Evolutionary conservation across 148 eudicot species (phyloP), one percentile per base, ranked within the genome.

Genomic region (Beta vulgaris): DNA sequence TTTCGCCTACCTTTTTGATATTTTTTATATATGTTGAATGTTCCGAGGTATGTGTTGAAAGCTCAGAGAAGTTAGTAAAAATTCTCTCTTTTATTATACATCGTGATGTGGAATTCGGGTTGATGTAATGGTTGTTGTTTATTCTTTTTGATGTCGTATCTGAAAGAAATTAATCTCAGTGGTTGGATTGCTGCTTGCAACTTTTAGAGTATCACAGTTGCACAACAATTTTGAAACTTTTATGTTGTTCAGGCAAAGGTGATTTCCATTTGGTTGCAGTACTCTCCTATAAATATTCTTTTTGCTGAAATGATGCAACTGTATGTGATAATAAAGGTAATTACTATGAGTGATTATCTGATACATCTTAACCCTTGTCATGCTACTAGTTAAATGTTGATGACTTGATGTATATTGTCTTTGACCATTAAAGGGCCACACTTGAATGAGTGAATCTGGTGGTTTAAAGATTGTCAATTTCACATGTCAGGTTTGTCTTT

Each of bases 11-110:
- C 71, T 77, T n/a, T 39, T 10, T 11, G 35, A 2, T 25, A 25
- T 81, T 72, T 80, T 65, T 68, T 72, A 76, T 51, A 55, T 46
- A 25, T 66, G 31, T 44, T n/a, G 4, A 66, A 39, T 23, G 69
- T 48, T 46, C 14, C 4, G 31, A 44, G 36, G 4, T 64, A 36
- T 36, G 48, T 64, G 31, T 21, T 48, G 51, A 23, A 43, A 36
- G 10, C 19, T 75, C 26, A 29, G 35, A 51, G 36, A 26, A 65
- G 4, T 26, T 1, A 21, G 16, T 31, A 4, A 69, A 34, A 18
- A 15, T 71, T 15, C 76, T 62, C 23, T 5, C 18, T 35, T 21
- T 26, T 71, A 46, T 60, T 48, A 4, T 9, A 18, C 54, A 31
- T 68, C 15, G 29, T 12, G 25, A 29, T 43, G 6, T 35, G 34